phyloP scores from a whole-genome alignment of 805 yeast species.

The Lachancea waltii region DNA sequence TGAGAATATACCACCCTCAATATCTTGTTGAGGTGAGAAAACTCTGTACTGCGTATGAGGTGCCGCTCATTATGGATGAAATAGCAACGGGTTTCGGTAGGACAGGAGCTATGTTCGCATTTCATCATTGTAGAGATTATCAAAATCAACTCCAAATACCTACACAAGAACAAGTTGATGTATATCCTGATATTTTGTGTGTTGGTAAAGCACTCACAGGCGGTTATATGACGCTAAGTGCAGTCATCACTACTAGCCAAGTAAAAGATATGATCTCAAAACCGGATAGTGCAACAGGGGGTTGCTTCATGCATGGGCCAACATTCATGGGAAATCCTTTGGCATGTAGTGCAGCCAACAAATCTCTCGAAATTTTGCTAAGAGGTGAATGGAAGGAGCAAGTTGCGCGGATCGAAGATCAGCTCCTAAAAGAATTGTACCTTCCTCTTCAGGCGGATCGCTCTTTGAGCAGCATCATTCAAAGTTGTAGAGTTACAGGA shows the following conservation, averaged over 20 bases:
- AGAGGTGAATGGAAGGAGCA: constrained; percentile 21
- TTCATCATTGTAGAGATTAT: constrained; percentile 27
- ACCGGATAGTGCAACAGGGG: constrained; percentile 16
- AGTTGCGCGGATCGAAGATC: constrained; percentile 16
- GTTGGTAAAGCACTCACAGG: constrained; percentile 27
- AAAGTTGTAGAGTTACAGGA: constrained; percentile 18
- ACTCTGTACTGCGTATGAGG: constrained; percentile 29
- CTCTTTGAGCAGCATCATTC: constrained; percentile 11
- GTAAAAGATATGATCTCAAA: constrained; percentile 18
- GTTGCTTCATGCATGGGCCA: constrained; percentile 28
- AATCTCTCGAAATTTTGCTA: constrained; percentile 19
- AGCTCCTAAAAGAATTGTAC: constrained; percentile 15
- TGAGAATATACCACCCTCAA: constrained; percentile 32
- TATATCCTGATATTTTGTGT: constrained; percentile 24
- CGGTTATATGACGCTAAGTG: constrained; percentile 25
- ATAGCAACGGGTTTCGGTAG: constrained; percentile 35
- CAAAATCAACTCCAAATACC: constrained; percentile 12
- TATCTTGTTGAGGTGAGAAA: constrained; percentile 30
- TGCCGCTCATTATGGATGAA: constrained; percentile 34
- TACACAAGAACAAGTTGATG: constrained; percentile 11
- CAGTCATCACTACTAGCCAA: constrained; percentile 17
- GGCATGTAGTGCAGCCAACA: constrained; percentile 24
- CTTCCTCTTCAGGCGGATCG: constrained; percentile 8
- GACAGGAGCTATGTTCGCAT: constrained; percentile 35
- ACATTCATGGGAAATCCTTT: constrained; percentile 29